These are phyloP conservation scores for Xylaria flabelliformis DNA, from an alignment of 495 filamentous ascomycete species.

Conservation along the genomic window DNA sequence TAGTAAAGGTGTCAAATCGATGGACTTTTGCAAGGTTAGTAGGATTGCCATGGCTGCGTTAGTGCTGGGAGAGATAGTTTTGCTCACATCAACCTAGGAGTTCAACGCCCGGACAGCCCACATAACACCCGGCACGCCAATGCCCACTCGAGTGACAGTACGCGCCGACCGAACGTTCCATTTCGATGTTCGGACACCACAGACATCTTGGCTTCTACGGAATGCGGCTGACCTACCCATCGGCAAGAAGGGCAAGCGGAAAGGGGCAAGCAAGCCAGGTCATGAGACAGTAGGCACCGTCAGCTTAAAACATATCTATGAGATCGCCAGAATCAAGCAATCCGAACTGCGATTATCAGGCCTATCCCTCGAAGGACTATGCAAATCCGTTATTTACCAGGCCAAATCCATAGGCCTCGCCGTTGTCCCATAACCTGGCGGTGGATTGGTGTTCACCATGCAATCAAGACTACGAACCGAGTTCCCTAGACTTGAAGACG, in stretches of 20 bases:
- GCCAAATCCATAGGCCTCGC: slow-evolving; percentile 87
- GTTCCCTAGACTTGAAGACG: neutral
- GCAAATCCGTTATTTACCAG: slow-evolving; percentile 84
- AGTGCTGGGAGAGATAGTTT: neutral
- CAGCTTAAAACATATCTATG: slow-evolving; percentile 94
- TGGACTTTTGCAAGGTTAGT: slow-evolving; percentile 98
- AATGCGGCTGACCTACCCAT: slow-evolving; percentile 77
- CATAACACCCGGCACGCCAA: slow-evolving; percentile 81
- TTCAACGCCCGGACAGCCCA: slow-evolving; percentile 95
- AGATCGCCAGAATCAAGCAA: slow-evolving; percentile 97
- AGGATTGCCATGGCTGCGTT: neutral
- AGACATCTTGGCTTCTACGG: slow-evolving; percentile 85
- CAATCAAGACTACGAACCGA: neutral
- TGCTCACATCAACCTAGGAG: slow-evolving; percentile 65
- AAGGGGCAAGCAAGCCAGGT: slow-evolving; percentile 79
- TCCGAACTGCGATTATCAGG: slow-evolving; percentile 81
- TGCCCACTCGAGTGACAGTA: slow-evolving; percentile 88
- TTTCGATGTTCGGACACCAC: slow-evolving; percentile 92
- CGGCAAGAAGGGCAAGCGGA: slow-evolving; percentile 77
- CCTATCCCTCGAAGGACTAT: slow-evolving; percentile 78
- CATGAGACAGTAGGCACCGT: slow-evolving; percentile 80
- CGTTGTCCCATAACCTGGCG: slow-evolving; percentile 65
- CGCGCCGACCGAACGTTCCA: slow-evolving; percentile 91
- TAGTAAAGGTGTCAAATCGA: slow-evolving; percentile 97
- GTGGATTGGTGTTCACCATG: neutral